phyloP scores from a whole-genome alignment of 495 filamentous ascomycete genomes.

The Tuber umbilicatum region DNA sequence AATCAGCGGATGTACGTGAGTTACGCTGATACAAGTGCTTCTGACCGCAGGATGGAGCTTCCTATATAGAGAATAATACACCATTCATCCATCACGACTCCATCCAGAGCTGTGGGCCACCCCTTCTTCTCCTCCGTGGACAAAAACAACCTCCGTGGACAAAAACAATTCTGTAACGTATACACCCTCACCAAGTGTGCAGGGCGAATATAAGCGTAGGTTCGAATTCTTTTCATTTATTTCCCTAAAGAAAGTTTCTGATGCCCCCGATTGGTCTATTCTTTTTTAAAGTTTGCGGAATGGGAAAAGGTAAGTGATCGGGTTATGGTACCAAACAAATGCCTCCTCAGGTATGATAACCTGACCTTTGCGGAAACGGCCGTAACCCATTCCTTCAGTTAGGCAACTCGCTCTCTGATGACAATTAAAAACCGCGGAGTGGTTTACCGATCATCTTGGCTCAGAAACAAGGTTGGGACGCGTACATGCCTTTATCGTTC shows the following conservation, averaged over 20 bases:
- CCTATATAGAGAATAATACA: neutral
- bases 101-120: neutral
- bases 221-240: neutral
- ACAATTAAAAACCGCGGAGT: neutral
- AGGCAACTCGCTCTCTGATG: neutral
- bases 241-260: neutral
- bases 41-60: neutral
- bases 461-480: neutral
- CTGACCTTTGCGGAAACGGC: neutral
- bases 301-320: neutral
- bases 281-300: neutral
- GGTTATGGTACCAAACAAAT: neutral
- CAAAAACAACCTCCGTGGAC: neutral
- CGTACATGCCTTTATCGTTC: neutral
- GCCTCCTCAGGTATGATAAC: neutral
- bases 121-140: neutral
- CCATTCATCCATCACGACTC: neutral
- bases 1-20: neutral
- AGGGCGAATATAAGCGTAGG: neutral
- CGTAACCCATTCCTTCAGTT: neutral
- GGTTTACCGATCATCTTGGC: neutral
- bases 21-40: neutral
- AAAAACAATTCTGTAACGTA: neutral
- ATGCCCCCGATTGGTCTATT: neutral
- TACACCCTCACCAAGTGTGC: neutral